These are phyloP conservation scores for Syzygium aqueum DNA, from an alignment of 345 rosid genomes.

Conservation along the genomic window DNA sequence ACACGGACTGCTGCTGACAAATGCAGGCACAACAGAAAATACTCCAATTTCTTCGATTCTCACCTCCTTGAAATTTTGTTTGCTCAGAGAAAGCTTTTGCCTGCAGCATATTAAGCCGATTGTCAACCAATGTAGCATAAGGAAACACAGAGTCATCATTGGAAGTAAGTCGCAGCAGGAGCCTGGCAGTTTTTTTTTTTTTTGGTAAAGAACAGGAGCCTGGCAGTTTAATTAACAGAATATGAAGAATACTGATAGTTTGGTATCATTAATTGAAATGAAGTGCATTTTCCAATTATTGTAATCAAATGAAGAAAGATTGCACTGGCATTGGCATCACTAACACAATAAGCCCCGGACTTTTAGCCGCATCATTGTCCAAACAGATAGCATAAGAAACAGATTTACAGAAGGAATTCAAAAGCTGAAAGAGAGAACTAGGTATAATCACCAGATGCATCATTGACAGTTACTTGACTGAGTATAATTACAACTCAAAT, in stretches of 20 bases:
- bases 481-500: not conserved
- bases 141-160: not conserved
- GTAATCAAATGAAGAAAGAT: not conserved
- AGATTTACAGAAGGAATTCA: not conserved
- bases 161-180: not conserved
- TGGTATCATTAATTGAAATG: too few species aligned
- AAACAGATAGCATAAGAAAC: not conserved
- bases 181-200: not conserved
- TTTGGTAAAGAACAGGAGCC: too few species aligned
- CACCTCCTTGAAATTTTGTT: conserved; percentile 90
- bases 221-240: not conserved
- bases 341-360: not conserved
- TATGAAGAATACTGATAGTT: not conserved
- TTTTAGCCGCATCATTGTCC: not conserved
- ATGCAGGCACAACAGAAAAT: not conserved
- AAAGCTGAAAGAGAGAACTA: not conserved
- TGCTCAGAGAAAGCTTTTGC: conserved; percentile 73
- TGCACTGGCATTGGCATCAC: not conserved
- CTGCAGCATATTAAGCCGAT: conserved; percentile 28
- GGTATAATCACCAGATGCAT: not conserved
- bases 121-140: not conserved
- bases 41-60: not conserved
- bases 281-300: not conserved
- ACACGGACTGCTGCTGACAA: not conserved
- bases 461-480: not conserved